Percentiles rank a stretch among this genome's conserved stretches.
Conservation (phyloP, 2,329 filamentous ascomycete genomes). For the Colletotrichum noveboracense region DNA sequence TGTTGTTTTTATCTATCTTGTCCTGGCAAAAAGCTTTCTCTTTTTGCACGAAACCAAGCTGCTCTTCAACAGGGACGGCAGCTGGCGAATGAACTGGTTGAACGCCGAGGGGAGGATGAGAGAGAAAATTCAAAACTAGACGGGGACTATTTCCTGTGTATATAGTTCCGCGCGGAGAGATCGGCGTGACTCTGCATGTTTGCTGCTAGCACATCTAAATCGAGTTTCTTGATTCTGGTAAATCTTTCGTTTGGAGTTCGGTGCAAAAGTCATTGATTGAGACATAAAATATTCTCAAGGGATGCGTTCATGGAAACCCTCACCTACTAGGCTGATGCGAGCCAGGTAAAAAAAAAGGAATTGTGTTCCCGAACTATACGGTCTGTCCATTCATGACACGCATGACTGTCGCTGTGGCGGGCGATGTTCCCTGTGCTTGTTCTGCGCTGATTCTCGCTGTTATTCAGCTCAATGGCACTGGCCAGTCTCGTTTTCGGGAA, state of each 20-base stretch:
- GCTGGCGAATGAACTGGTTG: not conserved
- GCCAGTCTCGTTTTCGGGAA: not conserved
- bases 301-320: not conserved
- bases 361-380: not conserved
- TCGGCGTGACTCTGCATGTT: not conserved
- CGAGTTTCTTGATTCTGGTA: conserved; percentile 9
- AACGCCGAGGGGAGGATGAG: not conserved
- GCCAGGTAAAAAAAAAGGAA: too few species aligned
- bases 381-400: not conserved
- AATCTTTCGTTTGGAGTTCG: not conserved
- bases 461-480: not conserved
- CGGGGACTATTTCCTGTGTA: not conserved
- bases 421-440: not conserved
- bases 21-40: not conserved
- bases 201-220: conserved; percentile 9
- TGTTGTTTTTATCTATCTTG: not conserved
- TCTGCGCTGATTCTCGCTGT: not conserved
- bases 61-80: not conserved
- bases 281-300: not conserved
- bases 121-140: not conserved
- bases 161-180: not conserved
- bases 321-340: not conserved
- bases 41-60: not conserved
- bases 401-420: not conserved
- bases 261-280: not conserved